Percentiles rank a stretch among this genome's conserved stretches.
phyloP scores from a whole-genome alignment of 2,329 filamentous ascomycete genomes.

The Fusarium virguliforme region DNA sequence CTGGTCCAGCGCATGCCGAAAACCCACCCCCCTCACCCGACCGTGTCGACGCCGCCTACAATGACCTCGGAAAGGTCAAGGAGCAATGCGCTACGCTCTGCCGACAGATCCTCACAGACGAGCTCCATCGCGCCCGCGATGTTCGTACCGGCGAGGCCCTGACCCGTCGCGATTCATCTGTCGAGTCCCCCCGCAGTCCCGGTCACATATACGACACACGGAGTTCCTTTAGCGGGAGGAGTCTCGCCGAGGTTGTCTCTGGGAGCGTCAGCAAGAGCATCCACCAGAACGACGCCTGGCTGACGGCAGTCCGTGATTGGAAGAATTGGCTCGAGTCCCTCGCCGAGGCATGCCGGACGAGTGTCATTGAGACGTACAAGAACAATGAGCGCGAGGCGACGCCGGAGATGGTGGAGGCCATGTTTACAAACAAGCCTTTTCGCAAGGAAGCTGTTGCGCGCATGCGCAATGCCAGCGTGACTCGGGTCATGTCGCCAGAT shows the following conservation, averaged over 20 bases:
- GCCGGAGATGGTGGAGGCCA: slow-evolving; percentile 59
- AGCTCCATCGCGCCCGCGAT: slow-evolving; percentile 53
- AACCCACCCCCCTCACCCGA: slow-evolving; percentile 54
- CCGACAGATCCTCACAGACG: slow-evolving; percentile 59
- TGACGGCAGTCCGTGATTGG: slow-evolving; percentile 63
- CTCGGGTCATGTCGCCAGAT: slow-evolving; percentile 61
- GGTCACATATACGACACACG: slow-evolving; percentile 54
- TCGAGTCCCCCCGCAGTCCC: slow-evolving; percentile 55
- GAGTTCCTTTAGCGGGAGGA: slow-evolving; percentile 59
- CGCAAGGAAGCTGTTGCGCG: slow-evolving; percentile 61
- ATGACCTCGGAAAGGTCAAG: slow-evolving; percentile 61
- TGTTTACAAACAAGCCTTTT: slow-evolving; percentile 62
- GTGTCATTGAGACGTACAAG: slow-evolving; percentile 63
- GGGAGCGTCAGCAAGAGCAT: slow-evolving; percentile 46
- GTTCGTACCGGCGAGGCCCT: slow-evolving; percentile 46
- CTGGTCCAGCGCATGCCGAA: slow-evolving; percentile 57
- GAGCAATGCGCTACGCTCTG: slow-evolving; percentile 62
- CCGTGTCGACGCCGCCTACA: slow-evolving; percentile 63
- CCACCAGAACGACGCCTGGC: slow-evolving; percentile 54
- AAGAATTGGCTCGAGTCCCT: slow-evolving; percentile 61
- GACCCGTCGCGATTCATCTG: slow-evolving; percentile 51
- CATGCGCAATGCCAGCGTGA: slow-evolving; percentile 65
- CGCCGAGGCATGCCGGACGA: slow-evolving; percentile 59
- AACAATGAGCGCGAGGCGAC: slow-evolving; percentile 63
- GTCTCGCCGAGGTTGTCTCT: slow-evolving; percentile 55